Conservation (phyloP, 805 yeast species). For the Saturnispora kantuleensis region DNA sequence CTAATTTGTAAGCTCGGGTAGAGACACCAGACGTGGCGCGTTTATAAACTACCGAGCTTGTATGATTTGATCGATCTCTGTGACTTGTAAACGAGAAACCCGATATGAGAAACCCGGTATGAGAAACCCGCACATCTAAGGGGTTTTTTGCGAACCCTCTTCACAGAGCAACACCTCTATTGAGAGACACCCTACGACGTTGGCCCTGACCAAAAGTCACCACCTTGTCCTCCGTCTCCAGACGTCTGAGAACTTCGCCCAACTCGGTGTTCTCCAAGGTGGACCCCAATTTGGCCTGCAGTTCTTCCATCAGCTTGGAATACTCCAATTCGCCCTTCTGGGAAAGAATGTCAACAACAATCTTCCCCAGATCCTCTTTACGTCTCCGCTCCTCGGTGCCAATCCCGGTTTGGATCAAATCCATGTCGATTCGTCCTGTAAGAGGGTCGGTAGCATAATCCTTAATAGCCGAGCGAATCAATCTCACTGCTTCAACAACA, state of each 20-base stretch:
- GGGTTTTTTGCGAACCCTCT: too few species aligned
- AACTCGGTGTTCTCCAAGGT: constrained; percentile 65
- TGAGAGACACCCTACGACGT: constrained; percentile 45
- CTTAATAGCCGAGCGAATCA: constrained; percentile 88
- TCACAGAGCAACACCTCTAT: constrained; percentile 10
- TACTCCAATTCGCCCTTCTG: constrained; percentile 38
- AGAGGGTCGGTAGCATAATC: constrained; percentile 97
- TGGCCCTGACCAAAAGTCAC: constrained; percentile 64
- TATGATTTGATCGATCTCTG: too few species aligned
- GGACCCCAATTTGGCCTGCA: constrained; percentile 57
- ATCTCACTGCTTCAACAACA: constrained; percentile 86
- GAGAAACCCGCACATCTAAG: too few species aligned
- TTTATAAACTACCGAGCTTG: too few species aligned
- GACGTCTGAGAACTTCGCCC: constrained; percentile 53
- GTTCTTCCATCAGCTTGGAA: constrained; percentile 44
- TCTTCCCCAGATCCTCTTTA: constrained; percentile 62
- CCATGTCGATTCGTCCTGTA: constrained; percentile 97
- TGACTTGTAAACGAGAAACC: too few species aligned
- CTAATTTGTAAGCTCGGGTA: too few species aligned
- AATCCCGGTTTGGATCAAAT: constrained; percentile 91
- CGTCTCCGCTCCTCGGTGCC: constrained; percentile 75
- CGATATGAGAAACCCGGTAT: too few species aligned
- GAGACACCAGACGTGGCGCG: too few species aligned
- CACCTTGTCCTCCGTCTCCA: constrained; percentile 63
- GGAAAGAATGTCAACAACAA: constrained; percentile 43